Evolutionary conservation across 75 land plant genomes (phyloP), one percentile per base, ranked within the genome.

Genomic region (Adiantum capillusveneris): DNA sequence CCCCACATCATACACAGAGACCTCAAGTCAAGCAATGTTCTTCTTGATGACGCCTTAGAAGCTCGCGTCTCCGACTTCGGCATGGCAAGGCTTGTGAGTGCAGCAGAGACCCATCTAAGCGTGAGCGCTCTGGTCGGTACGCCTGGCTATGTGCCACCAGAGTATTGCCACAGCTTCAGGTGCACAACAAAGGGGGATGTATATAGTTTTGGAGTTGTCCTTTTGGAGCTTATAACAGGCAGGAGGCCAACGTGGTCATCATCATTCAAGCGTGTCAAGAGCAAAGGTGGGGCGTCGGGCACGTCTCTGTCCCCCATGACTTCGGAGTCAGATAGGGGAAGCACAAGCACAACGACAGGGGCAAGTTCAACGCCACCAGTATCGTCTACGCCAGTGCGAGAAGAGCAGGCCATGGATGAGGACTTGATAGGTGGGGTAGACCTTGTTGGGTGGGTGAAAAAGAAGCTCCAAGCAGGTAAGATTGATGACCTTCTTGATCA

Each of bases 31-130:
- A 75, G 79, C 75, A 82, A 82, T 45, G 78, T 82, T 9, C 69
- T 82, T 42, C 59, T 82, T 27, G 76, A 82, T 46, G 70, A 72
- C 29, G 62, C 71, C 39, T 50, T 79, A 13, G 82, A 79, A 31
- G 85, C 85, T 17, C 61, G 76, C 37, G 75, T 82, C 29, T 75
- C 82, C 6, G 82, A 82, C 66, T 82, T 82, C 55, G 85, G 85
- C 18, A 76, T 82, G 70, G 82, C 82, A 6, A 71, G 77, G 60
- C 72, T 75, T 13, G 64, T 79, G 63, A 69, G 63, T 54, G 69
- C 67, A 2, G 57, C 63, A 63, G 78, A 72, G 56, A 79, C 82
- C 14, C 82, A 79, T 62, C 67, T 79, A 29, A 75, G 76, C 51
- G 80, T 73, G 27, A 66, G 63, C 49, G 65, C 74, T 9, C 59